A percentile compares a stretch with the other conserved stretches of the same genome.
Evolutionary conservation across 2,329 filamentous ascomycete genomes (phyloP).

Genomic region (Colletotrichum caudatum): DNA sequence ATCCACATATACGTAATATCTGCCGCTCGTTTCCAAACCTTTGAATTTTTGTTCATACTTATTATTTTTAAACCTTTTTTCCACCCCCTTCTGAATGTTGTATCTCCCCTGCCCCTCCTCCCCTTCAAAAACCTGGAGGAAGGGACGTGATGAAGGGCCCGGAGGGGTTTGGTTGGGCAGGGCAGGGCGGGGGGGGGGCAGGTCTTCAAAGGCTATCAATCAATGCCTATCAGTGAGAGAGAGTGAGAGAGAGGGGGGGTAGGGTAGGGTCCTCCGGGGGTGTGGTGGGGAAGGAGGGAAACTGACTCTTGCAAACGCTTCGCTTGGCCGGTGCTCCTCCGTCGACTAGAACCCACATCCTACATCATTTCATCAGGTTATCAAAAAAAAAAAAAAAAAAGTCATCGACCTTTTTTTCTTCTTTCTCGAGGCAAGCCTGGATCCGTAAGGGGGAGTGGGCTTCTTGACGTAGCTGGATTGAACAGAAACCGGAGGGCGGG

Average conservation of each 20-base stretch:
- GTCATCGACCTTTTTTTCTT: not conserved
- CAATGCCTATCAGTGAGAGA: not conserved
- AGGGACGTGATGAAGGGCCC: not conserved
- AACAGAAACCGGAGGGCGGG: not conserved
- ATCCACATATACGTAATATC: conserved; percentile 30
- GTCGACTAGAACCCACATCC: conserved; percentile 6
- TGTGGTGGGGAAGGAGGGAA: not conserved
- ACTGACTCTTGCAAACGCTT: conserved; percentile 18
- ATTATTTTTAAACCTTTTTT: not conserved
- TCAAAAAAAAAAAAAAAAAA: no score
- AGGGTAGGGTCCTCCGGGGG: not conserved
- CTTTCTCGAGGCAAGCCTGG: not conserved
- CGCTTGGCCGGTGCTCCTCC: not conserved
- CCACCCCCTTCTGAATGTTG: not conserved
- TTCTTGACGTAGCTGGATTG: conserved; percentile 2
- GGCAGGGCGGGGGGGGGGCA: no score
- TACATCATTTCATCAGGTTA: conserved; percentile 22
- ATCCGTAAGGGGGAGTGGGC: not conserved
- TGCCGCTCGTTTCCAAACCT: conserved; percentile 36
- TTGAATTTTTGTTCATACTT: conserved; percentile 2
- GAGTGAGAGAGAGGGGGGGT: no score
- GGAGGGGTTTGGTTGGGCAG: conserved; percentile 1
- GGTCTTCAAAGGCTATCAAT: no score
- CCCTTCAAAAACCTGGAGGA: not conserved
- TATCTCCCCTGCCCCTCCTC: not conserved